A percentile compares a stretch with the other conserved stretches of the same genome.
Conservation (phyloP, 2,329 filamentous ascomycete species). For the Ophiostoma sp. region DNA sequence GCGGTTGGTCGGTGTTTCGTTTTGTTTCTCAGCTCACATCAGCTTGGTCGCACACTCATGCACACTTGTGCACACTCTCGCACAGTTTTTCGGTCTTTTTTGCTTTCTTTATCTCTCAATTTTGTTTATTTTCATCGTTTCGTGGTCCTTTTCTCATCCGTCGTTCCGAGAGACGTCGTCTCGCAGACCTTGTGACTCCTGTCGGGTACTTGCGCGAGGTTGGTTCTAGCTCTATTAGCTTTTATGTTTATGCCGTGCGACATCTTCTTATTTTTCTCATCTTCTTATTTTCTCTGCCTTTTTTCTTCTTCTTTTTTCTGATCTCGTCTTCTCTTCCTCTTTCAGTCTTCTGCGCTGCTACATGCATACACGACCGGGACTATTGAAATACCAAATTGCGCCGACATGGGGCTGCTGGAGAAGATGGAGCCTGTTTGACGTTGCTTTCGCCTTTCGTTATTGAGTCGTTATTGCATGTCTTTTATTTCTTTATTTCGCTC, state of each 20-base stretch:
- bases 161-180: not conserved
- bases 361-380: not conserved
- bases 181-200: not conserved
- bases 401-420: not conserved
- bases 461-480: not conserved
- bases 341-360: not conserved
- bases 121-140: not conserved
- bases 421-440: not conserved
- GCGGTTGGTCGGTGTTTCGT: not conserved
- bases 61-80: not conserved
- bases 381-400: not conserved
- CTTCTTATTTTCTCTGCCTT: not conserved
- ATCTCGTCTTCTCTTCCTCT: not conserved
- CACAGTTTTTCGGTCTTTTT: not conserved
- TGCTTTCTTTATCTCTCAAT: not conserved
- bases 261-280: not conserved
- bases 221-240: not conserved
- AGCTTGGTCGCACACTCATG: not conserved
- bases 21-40: conserved; percentile 14
- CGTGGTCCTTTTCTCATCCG: not conserved
- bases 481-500: not conserved
- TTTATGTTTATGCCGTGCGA: not conserved
- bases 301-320: not conserved
- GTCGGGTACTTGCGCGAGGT: not conserved
- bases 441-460: not conserved